Percentiles rank a stretch among this genome's conserved stretches.
Evolutionary conservation across 257 asterid species (phyloP).

Genomic region (Solanum phureja): DNA sequence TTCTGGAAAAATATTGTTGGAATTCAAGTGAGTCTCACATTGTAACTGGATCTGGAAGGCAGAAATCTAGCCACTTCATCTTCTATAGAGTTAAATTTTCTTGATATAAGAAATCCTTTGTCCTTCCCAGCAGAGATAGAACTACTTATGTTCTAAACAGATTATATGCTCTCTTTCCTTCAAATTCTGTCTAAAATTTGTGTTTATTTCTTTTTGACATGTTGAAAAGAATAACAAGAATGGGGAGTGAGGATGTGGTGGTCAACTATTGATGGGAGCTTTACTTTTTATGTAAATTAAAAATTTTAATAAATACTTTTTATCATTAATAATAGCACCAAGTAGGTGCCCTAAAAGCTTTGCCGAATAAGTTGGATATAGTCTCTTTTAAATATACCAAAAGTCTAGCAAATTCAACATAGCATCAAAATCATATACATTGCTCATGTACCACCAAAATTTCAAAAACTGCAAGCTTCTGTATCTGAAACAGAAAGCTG

Average conservation of each 20-base stretch:
- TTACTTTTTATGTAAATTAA: not conserved
- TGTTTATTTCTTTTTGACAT: not conserved
- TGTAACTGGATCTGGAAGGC: not conserved
- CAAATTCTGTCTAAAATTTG: not conserved
- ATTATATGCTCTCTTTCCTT: not conserved
- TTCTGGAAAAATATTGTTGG: not conserved
- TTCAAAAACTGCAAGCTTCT: not conserved
- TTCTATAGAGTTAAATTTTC: not conserved
- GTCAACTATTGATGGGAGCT: not conserved
- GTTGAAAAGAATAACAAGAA: not conserved
- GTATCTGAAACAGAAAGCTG: not conserved
- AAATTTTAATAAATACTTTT: not conserved
- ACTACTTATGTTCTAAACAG: not conserved
- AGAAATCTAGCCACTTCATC: not conserved
- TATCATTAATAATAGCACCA: not conserved
- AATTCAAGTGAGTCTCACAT: not conserved
- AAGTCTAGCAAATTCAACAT: not conserved
- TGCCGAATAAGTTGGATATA: not conserved
- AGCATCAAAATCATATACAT: not conserved
- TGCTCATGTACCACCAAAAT: not conserved
- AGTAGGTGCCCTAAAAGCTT: not conserved
- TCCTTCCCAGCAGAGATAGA: not conserved
- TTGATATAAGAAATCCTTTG: not conserved
- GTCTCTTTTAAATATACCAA: not conserved
- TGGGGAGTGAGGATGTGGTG: not conserved